Percentiles rank a stretch among this genome's conserved stretches.
phyloP scores from a whole-genome alignment of 208 protist genomes.

The Trypanosoma scelopori region DNA sequence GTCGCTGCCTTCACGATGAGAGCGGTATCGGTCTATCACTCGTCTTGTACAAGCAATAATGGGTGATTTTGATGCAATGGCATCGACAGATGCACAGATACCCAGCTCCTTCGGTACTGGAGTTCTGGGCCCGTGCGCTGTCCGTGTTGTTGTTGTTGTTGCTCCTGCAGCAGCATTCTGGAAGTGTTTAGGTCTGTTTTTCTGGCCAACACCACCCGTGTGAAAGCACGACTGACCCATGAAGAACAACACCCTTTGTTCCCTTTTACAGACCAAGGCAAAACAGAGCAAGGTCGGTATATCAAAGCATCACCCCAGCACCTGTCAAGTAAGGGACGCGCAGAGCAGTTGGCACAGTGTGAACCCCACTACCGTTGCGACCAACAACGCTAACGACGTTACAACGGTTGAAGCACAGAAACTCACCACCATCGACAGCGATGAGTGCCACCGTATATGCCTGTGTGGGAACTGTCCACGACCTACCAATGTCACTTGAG shows the following conservation, averaged over 20 bases:
- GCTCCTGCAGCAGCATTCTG: not conserved
- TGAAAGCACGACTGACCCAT: conserved; percentile 23
- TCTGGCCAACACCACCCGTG: conserved; percentile 1
- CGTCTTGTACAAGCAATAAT: not conserved
- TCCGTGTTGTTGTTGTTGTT: not conserved
- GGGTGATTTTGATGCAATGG: not conserved
- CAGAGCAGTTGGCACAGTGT: conserved; percentile 27
- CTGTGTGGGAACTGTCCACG: conserved; percentile 37
- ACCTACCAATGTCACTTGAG: conserved; percentile 36
- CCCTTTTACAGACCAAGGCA: conserved; percentile 2
- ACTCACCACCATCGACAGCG: conserved; percentile 37
- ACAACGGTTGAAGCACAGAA: conserved; percentile 37
- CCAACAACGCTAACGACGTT: conserved; percentile 29
- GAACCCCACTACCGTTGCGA: conserved; percentile 11
- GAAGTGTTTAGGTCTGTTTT: not conserved
- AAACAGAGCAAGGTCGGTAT: conserved; percentile 7
- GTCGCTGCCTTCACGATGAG: not conserved
- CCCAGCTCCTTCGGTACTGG: no score
- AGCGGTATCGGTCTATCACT: not conserved
- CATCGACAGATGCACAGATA: no score
- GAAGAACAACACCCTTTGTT: not conserved
- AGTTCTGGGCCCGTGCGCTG: not conserved
- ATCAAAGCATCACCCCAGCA: conserved; percentile 31
- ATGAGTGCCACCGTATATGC: conserved; percentile 37
- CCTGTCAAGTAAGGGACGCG: conserved; percentile 38